These are phyloP conservation scores for Pelargonium myrrhifolium DNA, from an alignment of 441 rosid genomes.

Conservation along the genomic window DNA sequence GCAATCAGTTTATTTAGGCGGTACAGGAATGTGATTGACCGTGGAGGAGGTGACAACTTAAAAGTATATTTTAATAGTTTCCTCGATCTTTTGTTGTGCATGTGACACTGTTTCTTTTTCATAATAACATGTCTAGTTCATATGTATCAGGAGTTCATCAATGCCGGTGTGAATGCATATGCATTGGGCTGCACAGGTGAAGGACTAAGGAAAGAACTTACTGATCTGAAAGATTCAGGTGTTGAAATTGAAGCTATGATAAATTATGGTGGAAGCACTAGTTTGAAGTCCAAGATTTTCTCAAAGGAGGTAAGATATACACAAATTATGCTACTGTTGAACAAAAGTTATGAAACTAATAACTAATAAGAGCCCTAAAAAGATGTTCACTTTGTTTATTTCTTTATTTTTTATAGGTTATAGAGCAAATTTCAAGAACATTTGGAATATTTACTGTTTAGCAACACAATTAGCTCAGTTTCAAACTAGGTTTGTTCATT, in stretches of 20 bases:
- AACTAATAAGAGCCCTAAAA: no score
- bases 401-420: no score
- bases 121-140: conserved; percentile 9
- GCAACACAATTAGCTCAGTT: no score
- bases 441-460: no score
- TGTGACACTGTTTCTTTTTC: conserved; percentile 10
- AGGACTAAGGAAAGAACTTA: conserved; percentile 67
- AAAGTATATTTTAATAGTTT: conserved; percentile 44
- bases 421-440: no score
- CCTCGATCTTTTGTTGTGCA: conserved; percentile 12
- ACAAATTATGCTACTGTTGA: no score
- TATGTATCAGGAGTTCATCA: conserved; percentile 60
- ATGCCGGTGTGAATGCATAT: conserved; percentile 82
- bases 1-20: conserved; percentile 77
- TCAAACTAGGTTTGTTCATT: no score
- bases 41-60: conserved; percentile 89
- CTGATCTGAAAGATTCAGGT: conserved; percentile 60
- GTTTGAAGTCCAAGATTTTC: conserved; percentile 52
- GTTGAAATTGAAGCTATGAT: conserved; percentile 52
- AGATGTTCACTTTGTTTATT: no score
- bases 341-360: no score
- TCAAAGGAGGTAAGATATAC: conserved; percentile 43
- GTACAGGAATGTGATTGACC: conserved; percentile 68
- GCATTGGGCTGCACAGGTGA: conserved; percentile 78
- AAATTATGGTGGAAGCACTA: conserved; percentile 55